Evolutionary conservation across 208 protist species (phyloP), one percentile per base, ranked within the genome.

Genomic region (Endotrypanum monterogeii): DNA sequence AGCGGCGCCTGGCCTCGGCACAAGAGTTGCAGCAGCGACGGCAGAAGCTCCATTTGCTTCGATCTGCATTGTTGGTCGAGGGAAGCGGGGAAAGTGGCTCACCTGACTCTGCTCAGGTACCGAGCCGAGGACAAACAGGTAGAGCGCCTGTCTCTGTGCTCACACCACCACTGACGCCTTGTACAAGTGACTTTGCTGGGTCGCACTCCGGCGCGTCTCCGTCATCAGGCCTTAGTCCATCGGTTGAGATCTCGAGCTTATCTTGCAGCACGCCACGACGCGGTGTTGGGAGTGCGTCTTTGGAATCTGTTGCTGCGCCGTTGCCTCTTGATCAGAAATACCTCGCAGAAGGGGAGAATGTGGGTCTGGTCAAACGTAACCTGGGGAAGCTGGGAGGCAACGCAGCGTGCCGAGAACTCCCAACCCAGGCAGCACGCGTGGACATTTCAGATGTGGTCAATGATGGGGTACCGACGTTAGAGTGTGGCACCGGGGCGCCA

Each of bases 221-320:
- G 25, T 30, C 6, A 20, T 62, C 56, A 12, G 54, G 30, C 16
- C 25, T 48, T 37, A 83, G 73, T 46, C 67, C 73, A 0, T 74
- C 68, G 2, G 32, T 78, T 37, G 68, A 89, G 51, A 32, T 89
- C 9, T 89, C 85, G 4, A 89, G 79, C 51, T 58, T 83, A 30
- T 89, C 85, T 25, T 81, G 75, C 54, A 56, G 37, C 50, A 67
- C 73, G 28, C 51, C 68, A 5, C 52, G 28, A 23, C 68, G 41
- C 8, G 41, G 60, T 30, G 50, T 18, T 30, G 28, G 51, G 14
- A 54, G 6, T 20, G 52, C 57, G 30, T 20, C 61, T 5, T 56
- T 60, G 25, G 32, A 41, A 39, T 20, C 50, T 55, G 16, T 50
- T 1, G 20, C 20, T 20, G 30, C 66, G 32, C 46, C 32, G 28